Evolutionary conservation across 805 yeast genomes (phyloP).

Genomic region (Wickerhamiella azymoides): DNA sequence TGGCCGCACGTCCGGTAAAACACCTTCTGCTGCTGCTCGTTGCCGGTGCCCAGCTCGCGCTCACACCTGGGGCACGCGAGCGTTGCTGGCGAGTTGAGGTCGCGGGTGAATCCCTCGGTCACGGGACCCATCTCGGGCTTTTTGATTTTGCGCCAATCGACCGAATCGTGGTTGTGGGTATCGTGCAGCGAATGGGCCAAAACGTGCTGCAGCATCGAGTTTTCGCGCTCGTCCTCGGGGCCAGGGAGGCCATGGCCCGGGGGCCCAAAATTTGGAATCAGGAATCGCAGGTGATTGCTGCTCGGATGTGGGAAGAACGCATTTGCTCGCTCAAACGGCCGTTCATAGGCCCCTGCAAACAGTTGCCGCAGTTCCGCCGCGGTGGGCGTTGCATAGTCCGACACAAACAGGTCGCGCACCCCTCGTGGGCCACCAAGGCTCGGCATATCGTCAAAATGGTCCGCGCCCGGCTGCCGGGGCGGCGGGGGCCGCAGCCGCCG

Average conservation of each 20-base stretch:
- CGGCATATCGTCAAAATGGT: not conserved
- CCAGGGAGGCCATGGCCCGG: too few species aligned
- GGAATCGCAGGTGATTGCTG: not conserved
- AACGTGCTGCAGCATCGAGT: not conserved
- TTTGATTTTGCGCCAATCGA: not conserved
- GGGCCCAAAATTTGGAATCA: not conserved
- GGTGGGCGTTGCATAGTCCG: not conserved
- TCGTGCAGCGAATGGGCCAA: conserved; percentile 3
- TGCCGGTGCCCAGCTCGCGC: conserved; percentile 39
- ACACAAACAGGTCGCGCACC: not conserved
- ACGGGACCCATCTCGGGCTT: not conserved
- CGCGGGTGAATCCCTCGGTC: conserved; percentile 17
- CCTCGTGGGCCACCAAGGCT: not conserved
- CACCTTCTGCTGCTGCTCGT: conserved; percentile 21
- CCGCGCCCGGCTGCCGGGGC: too few species aligned
- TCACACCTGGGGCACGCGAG: conserved; percentile 60
- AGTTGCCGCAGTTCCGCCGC: too few species aligned
- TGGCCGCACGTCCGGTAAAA: conserved; percentile 70
- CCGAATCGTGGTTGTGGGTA: not conserved
- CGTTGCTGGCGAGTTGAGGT: conserved; percentile 26
- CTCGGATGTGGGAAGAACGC: too few species aligned
- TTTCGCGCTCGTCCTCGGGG: not conserved
- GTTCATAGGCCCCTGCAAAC: too few species aligned
- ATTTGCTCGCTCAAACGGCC: not conserved
- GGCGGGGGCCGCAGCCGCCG: not conserved